A percentile compares a stretch with the other conserved stretches of the same genome.
Conservation (phyloP, 2,329 filamentous ascomycete species). For the Fusarium anthophilum region DNA sequence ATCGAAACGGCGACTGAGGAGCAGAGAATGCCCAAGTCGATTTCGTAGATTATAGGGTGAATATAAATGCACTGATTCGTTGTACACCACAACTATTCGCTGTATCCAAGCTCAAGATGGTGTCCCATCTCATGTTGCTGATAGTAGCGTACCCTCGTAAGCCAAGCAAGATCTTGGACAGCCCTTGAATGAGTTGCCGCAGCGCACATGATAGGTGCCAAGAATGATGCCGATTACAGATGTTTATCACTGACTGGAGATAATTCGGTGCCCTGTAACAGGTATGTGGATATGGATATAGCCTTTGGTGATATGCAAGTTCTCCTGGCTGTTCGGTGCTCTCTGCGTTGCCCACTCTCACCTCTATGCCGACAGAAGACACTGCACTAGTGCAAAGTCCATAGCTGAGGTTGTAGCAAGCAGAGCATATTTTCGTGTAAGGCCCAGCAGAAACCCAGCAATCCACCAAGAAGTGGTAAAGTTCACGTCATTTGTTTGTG, state of each 20-base stretch:
- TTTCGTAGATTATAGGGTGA: not conserved
- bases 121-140: constrained; percentile 1
- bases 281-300: not conserved
- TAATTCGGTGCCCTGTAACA: not conserved
- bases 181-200: not conserved
- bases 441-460: not conserved
- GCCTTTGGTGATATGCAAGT: not conserved
- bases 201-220: not conserved
- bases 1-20: not conserved
- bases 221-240: not conserved
- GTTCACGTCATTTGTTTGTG: constrained; percentile 14
- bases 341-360: not conserved
- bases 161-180: not conserved
- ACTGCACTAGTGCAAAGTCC: not conserved
- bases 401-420: constrained; percentile 8
- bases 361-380: not conserved
- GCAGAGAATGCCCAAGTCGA: not conserved
- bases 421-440: constrained; percentile 10
- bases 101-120: not conserved
- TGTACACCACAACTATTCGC: not conserved
- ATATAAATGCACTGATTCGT: not conserved
- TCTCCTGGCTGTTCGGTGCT: constrained; percentile 6
- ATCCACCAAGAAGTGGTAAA: constrained; percentile 6
- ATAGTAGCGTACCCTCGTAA: not conserved
- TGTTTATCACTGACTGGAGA: not conserved